A percentile compares a stretch with the other conserved stretches of the same genome.
phyloP scores from a whole-genome alignment of 345 rosid genomes.

The Iberis pinnata region DNA sequence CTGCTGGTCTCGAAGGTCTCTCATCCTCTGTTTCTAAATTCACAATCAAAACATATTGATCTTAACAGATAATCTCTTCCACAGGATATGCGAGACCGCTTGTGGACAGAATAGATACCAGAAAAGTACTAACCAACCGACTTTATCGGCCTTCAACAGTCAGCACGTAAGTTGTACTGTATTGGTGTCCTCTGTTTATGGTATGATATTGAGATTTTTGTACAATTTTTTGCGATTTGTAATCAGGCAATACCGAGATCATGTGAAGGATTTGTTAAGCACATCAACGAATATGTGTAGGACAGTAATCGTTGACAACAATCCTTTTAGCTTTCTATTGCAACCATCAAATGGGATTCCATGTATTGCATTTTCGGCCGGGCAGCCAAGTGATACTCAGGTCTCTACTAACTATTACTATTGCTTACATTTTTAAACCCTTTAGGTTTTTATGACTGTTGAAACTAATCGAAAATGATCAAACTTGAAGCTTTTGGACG shows the following conservation, averaged over 20 bases:
- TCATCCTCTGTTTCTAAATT: background rate
- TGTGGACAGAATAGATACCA: slow-evolving; percentile 72
- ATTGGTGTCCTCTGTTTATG: no score
- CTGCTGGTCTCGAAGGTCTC: slow-evolving; percentile 92
- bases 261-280: slow-evolving; percentile 86
- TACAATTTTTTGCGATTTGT: background rate
- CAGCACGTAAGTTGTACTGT: slow-evolving; percentile 76
- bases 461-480: background rate
- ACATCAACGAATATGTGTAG: slow-evolving; percentile 63
- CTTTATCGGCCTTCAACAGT: slow-evolving; percentile 94
- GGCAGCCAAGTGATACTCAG: slow-evolving; percentile 74
- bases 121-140: slow-evolving; percentile 59
- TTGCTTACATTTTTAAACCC: no score
- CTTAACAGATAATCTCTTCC: no score
- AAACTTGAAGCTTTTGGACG: slow-evolving; percentile 69
- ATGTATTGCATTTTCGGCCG: slow-evolving; percentile 81
- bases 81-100: slow-evolving; percentile 95
- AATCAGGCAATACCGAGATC: slow-evolving; percentile 71
- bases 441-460: background rate
- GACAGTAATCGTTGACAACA: slow-evolving; percentile 86
- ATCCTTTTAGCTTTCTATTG: slow-evolving; percentile 91
- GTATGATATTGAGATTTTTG: background rate
- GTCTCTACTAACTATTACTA: slow-evolving; percentile 36
- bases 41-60: slow-evolving; percentile 3
- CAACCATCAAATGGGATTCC: slow-evolving; percentile 98